Conservation (phyloP, 164 flowering plant genomes). For the Annona cherimola region DNA sequence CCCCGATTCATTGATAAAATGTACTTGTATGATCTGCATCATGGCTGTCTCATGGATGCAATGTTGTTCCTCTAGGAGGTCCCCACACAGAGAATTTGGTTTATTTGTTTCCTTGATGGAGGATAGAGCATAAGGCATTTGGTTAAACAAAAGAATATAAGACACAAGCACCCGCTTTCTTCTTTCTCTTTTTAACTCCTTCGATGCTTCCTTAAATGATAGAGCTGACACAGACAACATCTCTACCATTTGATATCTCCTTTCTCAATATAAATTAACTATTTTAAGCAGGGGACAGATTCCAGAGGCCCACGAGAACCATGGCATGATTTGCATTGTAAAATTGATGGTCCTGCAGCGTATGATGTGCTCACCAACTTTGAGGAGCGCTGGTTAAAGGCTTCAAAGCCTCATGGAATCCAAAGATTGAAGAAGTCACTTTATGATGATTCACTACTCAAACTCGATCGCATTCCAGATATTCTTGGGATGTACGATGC, state of each 20-base stretch:
- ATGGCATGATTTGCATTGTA: conserved; percentile 93
- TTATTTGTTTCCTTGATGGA: background rate
- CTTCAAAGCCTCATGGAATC: conserved; percentile 71
- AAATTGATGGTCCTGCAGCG: conserved; percentile 94
- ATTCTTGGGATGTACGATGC: conserved; percentile 52
- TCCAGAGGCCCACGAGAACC: conserved; percentile 85
- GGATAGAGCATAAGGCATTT: background rate
- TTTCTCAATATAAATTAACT: background rate
- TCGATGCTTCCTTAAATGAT: background rate
- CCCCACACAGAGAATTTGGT: no score
- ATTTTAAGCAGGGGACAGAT: conserved; percentile 45
- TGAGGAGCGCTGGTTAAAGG: conserved; percentile 82
- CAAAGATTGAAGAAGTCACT: conserved; percentile 54
- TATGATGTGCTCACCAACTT: conserved; percentile 89
- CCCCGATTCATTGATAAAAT: no score
- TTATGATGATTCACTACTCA: conserved; percentile 86
- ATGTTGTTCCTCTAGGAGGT: no score
- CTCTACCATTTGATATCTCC: background rate
- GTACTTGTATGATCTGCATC: no score
- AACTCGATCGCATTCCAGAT: conserved; percentile 73
- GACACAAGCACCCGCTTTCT: background rate
- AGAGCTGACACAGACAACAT: background rate
- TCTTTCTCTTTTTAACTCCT: background rate
- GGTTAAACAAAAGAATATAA: no score
- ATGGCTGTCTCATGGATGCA: no score